These are phyloP conservation scores for Porodaedalea pini DNA, from an alignment of 1,284 basidiomycete genomes.

Conservation along the genomic window DNA sequence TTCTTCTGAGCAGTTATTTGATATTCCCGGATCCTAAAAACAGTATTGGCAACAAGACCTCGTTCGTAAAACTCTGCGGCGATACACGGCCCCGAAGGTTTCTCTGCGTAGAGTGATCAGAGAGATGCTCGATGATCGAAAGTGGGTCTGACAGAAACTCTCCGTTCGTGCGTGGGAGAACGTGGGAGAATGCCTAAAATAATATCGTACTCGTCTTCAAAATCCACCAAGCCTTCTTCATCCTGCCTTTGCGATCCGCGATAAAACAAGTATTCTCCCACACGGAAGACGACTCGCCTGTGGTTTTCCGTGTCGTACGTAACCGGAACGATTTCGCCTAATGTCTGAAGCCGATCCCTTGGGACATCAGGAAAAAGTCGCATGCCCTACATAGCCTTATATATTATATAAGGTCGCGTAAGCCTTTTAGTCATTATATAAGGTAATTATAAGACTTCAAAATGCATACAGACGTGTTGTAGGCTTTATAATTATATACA, in stretches of 20 bases:
- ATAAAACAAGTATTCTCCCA: neutral
- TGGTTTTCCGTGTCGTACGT: neutral
- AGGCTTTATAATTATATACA: no score
- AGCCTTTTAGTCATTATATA: no score
- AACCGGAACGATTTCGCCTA: constrained; percentile 8
- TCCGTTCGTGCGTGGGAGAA: neutral
- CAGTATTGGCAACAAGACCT: neutral
- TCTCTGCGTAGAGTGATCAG: neutral
- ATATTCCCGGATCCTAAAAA: neutral
- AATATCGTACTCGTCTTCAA: neutral
- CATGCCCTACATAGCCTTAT: no score
- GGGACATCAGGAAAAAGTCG: no score
- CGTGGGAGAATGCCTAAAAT: neutral
- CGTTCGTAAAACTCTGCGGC: neutral
- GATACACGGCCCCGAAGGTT: neutral
- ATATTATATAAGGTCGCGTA: no score
- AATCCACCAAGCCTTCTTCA: neutral
- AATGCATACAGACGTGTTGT: no score
- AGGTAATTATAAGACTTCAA: no score
- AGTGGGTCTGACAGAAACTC: neutral
- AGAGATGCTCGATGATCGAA: neutral
- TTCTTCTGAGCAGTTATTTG: neutral
- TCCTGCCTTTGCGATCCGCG: neutral
- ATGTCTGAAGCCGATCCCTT: neutral
- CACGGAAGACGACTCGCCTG: neutral